These are phyloP conservation scores for Gracilaria domingensis DNA, from an alignment of 23 red algal species.

Conservation along the genomic window DNA sequence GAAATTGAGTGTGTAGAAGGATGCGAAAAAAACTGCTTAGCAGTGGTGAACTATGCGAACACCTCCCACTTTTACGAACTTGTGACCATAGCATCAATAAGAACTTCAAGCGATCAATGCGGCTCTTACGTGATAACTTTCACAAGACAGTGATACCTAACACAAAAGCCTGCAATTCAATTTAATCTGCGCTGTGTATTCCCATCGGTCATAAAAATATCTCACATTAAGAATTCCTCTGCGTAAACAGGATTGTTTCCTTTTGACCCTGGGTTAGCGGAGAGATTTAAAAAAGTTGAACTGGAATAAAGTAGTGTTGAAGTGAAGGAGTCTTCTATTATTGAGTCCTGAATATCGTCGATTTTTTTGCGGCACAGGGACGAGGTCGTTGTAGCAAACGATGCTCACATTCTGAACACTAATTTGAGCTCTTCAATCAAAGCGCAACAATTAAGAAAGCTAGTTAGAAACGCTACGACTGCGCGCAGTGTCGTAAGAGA, in stretches of 20 bases:
- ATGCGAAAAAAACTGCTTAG: background rate
- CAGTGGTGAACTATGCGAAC: conserved; percentile 3
- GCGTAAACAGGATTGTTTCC: conserved; percentile 18
- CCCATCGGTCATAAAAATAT: background rate
- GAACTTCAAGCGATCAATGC: conserved; percentile 16
- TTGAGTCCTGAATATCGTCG: too few relatives aligned
- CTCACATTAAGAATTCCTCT: conserved; percentile 5
- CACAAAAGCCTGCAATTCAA: conserved; percentile 12
- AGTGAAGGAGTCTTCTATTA: background rate
- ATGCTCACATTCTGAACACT: too few relatives aligned
- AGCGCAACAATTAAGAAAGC: too few relatives aligned
- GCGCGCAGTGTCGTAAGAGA: too few relatives aligned
- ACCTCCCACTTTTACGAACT: background rate
- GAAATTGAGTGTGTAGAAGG: conserved; percentile 36
- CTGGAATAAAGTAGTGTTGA: background rate
- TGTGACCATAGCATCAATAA: conserved; percentile 35
- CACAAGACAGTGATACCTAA: background rate
- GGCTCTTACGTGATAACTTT: conserved; percentile 11
- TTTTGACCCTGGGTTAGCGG: conserved; percentile 18
- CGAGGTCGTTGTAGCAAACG: too few relatives aligned
- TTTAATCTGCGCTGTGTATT: background rate
- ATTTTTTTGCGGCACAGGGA: too few relatives aligned
- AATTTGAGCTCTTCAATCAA: too few relatives aligned
- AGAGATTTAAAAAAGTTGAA: background rate
- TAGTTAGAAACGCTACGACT: too few relatives aligned